Percentiles rank a stretch among this genome's conserved stretches.
These are phyloP conservation scores for Xerophyta viscosa DNA, from an alignment of 106 monocot species.

Conservation along the genomic window DNA sequence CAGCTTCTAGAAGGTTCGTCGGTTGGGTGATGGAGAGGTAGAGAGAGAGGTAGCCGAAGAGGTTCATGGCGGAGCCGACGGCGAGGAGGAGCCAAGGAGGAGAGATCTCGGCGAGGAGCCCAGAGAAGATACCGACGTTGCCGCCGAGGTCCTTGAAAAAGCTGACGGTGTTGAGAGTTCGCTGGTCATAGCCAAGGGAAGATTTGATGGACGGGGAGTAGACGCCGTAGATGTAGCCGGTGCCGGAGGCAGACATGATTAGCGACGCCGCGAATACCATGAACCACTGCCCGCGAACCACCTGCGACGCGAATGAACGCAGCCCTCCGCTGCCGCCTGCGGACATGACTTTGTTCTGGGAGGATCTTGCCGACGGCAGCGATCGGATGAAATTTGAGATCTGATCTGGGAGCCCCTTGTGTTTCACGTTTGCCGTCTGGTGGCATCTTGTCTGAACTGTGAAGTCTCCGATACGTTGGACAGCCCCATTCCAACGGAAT, in stretches of 20 bases:
- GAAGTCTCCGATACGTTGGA: too few species aligned
- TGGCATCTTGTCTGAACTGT: too few species aligned
- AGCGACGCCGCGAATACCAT: constrained; percentile 2
- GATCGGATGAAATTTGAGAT: too few species aligned
- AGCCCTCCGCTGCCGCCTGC: not conserved
- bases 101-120: constrained; percentile 38
- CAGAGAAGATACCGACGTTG: constrained; percentile 42
- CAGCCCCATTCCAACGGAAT: too few species aligned
- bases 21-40: constrained; percentile 28
- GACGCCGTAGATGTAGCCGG: not conserved
- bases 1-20: not conserved
- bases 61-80: constrained; percentile 38
- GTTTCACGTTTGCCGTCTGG: too few species aligned
- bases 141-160: constrained; percentile 57
- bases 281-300: not conserved
- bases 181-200: constrained; percentile 1
- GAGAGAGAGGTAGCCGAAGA: constrained; percentile 42
- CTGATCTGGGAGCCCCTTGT: too few species aligned
- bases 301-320: not conserved
- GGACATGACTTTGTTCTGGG: too few species aligned
- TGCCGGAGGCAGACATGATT: not conserved
- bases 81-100: constrained; percentile 34
- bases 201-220: not conserved
- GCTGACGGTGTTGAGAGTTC: constrained; percentile 5
- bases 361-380: too few species aligned